Conservation (phyloP, 2,329 filamentous ascomycete species). For the Madurella fahalii region DNA sequence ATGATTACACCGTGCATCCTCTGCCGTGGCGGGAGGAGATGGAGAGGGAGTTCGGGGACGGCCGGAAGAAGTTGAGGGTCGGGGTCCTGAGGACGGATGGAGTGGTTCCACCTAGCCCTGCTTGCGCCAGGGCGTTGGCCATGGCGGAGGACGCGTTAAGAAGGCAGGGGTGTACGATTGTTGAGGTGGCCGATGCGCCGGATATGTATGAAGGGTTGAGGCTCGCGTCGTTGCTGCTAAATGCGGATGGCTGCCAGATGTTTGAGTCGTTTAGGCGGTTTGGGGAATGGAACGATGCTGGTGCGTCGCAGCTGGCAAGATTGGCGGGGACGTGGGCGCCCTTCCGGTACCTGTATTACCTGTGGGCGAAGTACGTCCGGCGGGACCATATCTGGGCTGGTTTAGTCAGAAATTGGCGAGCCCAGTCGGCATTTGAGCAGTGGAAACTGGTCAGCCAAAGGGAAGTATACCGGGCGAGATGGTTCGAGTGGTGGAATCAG, state of each 20-base stretch:
- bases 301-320: slow-evolving; percentile 68
- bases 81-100: slow-evolving; percentile 76
- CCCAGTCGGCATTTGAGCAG: slow-evolving; percentile 71
- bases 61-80: slow-evolving; percentile 61
- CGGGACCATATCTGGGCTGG: slow-evolving; percentile 74
- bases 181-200: slow-evolving; percentile 56
- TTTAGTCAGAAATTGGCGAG: slow-evolving; percentile 67
- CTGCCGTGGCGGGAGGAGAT: slow-evolving; percentile 69
- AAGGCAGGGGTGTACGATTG: slow-evolving; percentile 70
- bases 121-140: slow-evolving; percentile 72
- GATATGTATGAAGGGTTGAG: slow-evolving; percentile 70
- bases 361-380: slow-evolving; percentile 82
- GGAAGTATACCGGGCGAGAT: slow-evolving; percentile 71
- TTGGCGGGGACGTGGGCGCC: slow-evolving; percentile 70
- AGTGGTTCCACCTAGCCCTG: slow-evolving; percentile 82
- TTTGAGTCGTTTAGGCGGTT: slow-evolving; percentile 72
- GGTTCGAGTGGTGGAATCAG: slow-evolving; percentile 82
- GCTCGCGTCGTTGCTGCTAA: slow-evolving; percentile 75
- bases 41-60: slow-evolving; percentile 59
- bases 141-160: slow-evolving; percentile 66
- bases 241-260: slow-evolving; percentile 76
- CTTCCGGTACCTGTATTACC: slow-evolving; percentile 79
- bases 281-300: slow-evolving; percentile 75
- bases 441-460: slow-evolving; percentile 76
- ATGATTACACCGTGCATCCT: slow-evolving; percentile 81